phyloP scores from a whole-genome alignment of 257 asterid species.

The Solanum dulcamara region DNA sequence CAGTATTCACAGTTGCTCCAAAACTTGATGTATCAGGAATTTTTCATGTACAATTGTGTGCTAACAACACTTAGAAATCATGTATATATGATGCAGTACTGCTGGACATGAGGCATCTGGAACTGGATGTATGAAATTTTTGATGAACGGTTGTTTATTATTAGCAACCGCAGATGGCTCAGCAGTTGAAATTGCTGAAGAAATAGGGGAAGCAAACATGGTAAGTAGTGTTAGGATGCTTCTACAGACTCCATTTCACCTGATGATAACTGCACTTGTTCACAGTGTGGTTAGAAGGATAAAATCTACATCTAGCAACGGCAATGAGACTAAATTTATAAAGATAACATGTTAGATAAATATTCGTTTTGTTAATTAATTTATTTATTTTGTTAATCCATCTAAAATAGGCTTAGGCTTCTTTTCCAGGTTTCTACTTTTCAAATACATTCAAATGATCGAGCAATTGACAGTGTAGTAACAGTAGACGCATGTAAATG shows the following conservation, averaged over 20 bases:
- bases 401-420: not conserved
- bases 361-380: not conserved
- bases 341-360: not conserved
- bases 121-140: slow-evolving; percentile 45
- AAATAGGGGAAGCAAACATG: slow-evolving; percentile 44
- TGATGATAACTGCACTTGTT: not conserved
- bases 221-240: slow-evolving; percentile 2
- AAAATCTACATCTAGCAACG: not conserved
- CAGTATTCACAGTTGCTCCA: not conserved
- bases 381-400: not conserved
- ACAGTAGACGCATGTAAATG: not conserved
- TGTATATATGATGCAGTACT: slow-evolving; percentile 17
- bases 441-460: not conserved
- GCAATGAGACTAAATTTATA: not conserved
- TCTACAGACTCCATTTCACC: not conserved
- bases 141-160: slow-evolving; percentile 44
- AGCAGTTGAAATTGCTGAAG: slow-evolving; percentile 35
- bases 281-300: not conserved
- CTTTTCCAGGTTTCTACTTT: not conserved
- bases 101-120: slow-evolving; percentile 58
- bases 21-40: not conserved
- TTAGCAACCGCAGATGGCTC: slow-evolving; percentile 48
- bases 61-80: not conserved
- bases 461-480: not conserved
- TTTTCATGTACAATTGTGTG: not conserved